phyloP scores from a whole-genome alignment of 805 yeast genomes.

The Saturnispora zaruensis region DNA sequence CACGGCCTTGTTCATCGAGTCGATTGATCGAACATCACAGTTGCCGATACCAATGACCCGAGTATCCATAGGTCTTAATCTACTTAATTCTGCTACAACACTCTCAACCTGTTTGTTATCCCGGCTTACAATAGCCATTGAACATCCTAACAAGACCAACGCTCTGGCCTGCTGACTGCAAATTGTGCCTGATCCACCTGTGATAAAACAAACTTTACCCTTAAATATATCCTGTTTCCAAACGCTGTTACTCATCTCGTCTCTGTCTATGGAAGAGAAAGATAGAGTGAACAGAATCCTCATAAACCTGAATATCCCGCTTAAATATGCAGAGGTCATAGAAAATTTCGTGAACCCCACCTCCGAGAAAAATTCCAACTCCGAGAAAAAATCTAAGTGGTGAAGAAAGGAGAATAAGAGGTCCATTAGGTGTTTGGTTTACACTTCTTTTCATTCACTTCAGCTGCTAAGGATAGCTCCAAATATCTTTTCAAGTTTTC shows the following conservation, averaged over 20 bases:
- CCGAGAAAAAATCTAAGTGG: background rate
- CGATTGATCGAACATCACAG: conserved; percentile 70
- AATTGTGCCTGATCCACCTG: conserved; percentile 97
- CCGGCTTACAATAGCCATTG: conserved; percentile 82
- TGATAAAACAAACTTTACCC: conserved; percentile 81
- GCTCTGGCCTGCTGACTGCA: conserved; percentile 88
- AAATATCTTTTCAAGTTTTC: background rate
- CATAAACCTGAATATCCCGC: background rate
- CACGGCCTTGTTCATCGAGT: conserved; percentile 55
- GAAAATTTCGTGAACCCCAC: background rate
- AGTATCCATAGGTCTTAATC: conserved; percentile 28
- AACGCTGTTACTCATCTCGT: conserved; percentile 2
- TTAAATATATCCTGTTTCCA: conserved; percentile 60
- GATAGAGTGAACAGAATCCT: too few species aligned
- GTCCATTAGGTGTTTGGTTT: background rate
- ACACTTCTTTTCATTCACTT: background rate
- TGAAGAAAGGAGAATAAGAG: background rate
- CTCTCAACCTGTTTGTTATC: conserved; percentile 52
- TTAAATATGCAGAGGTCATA: background rate
- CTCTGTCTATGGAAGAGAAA: background rate
- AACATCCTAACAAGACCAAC: conserved; percentile 71
- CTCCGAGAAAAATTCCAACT: background rate
- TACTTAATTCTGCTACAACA: conserved; percentile 67
- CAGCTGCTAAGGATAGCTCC: background rate
- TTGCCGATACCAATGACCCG: conserved; percentile 63